These are phyloP conservation scores for Lasiodiplodia sp. DNA, from an alignment of 2,329 filamentous ascomycete species.

Conservation along the genomic window DNA sequence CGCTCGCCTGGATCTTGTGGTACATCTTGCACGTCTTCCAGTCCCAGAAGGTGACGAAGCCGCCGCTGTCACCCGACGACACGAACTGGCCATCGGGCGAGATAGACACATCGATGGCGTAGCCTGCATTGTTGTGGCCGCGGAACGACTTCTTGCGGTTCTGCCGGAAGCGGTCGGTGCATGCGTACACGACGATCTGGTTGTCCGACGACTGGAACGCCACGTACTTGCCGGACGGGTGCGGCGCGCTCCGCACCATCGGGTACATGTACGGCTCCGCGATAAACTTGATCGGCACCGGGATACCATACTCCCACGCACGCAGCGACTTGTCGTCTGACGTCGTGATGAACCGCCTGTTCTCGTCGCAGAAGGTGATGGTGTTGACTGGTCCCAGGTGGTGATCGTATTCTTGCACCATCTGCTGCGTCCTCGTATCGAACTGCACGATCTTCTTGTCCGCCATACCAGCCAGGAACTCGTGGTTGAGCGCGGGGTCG, in stretches of 20 bases:
- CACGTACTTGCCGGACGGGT: slow-evolving; percentile 92
- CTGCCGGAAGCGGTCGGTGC: slow-evolving; percentile 94
- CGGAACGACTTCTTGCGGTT: slow-evolving; percentile 97
- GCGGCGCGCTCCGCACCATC: slow-evolving; percentile 82
- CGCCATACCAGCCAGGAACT: slow-evolving; percentile 95
- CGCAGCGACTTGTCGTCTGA: slow-evolving; percentile 96
- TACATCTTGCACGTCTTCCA: slow-evolving; percentile 99
- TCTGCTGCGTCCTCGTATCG: slow-evolving; percentile 80
- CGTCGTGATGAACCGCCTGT: slow-evolving; percentile 95
- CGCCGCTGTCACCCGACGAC: slow-evolving; percentile 83
- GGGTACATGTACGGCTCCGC: slow-evolving; percentile 98
- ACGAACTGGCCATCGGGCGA: slow-evolving; percentile 93
- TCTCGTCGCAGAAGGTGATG: slow-evolving; percentile 93
- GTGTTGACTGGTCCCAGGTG: slow-evolving; percentile 98
- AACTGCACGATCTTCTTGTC: slow-evolving; percentile 99
- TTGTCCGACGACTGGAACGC: slow-evolving; percentile 95
- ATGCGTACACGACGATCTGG: slow-evolving; percentile 94
- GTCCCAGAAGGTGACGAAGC: slow-evolving; percentile 96
- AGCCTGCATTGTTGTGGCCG: slow-evolving; percentile 94
- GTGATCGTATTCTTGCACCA: slow-evolving; percentile 98
- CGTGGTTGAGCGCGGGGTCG: slow-evolving; percentile 74
- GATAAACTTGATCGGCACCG: slow-evolving; percentile 97
- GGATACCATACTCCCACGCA: slow-evolving; percentile 97
- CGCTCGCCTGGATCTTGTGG: slow-evolving; percentile 89
- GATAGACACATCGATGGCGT: slow-evolving; percentile 87